Evolutionary conservation across 2,329 filamentous ascomycete species (phyloP), one percentile per base, ranked within the genome.

Genomic region (Aspergillus thermomutatus): DNA sequence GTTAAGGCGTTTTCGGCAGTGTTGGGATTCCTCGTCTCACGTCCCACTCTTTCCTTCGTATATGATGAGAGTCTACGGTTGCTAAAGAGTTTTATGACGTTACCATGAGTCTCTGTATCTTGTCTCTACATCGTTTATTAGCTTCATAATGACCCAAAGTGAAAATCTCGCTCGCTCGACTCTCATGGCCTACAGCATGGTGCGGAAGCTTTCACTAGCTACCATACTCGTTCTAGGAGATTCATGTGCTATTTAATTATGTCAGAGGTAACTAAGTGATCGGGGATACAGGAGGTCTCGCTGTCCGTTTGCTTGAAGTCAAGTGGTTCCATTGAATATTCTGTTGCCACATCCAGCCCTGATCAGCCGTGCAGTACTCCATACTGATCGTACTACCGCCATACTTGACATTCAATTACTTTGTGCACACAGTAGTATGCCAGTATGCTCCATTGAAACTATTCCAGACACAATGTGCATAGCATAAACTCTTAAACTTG

Each of bases 41-140:
- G 26, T 50, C 49, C 49, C 45, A 17, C 21, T 23, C 19, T 26
- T 25, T 23, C 8, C 11, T 46, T 45, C 49, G 43, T 52, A 23
- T 46, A 37, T n/a, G 34, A 31, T 50, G 25, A 25, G 58, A n/a
- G 49, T 50, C 40, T 46, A 43, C 34, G 47, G 25, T 27, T 40
- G 47, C 49, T 23, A 50, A 50, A 46, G 47, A 47, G 26, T 55
- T 56, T 49, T 57, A 17, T 60, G 55, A 60, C 37, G 58, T 45
- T 52, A 41, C 53, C 50, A 60, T 58, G 58, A 60, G 55, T 54
- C 53, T 57, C 41, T 55, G 54, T 56, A 37, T 57, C 27, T 53
- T 46, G 41, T 55, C 55, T 31, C 27, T 40, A 41, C 46, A 52
- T 37, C 23, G 27, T 25, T 50, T 43, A 34, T 50, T 48, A 41